Conservation (phyloP, 1,284 basidiomycete genomes). For the Prillingera fragicola region DNA sequence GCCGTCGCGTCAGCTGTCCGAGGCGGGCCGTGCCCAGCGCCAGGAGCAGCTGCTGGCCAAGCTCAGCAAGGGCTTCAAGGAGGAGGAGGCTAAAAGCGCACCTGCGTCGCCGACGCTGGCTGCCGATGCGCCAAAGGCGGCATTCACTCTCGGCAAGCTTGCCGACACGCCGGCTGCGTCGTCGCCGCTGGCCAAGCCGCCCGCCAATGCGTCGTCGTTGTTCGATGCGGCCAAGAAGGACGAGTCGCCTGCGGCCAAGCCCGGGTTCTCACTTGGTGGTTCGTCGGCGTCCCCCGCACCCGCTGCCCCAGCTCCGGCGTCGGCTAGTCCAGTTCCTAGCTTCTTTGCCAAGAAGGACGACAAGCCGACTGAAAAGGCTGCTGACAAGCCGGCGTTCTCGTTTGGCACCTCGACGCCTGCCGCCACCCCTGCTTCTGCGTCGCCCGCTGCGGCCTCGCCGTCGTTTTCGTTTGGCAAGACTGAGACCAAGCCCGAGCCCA, state of each 20-base stretch:
- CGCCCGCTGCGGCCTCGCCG: conserved; percentile 4
- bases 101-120: background rate
- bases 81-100: background rate
- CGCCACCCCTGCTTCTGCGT: background rate
- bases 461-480: conserved; percentile 3
- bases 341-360: background rate
- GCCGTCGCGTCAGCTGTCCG: conserved; percentile 7
- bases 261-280: conserved; percentile 3
- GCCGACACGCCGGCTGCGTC: background rate
- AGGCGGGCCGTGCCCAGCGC: conserved; percentile 11
- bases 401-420: conserved; percentile 6
- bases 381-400: conserved; percentile 1
- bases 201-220: background rate
- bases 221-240: background rate
- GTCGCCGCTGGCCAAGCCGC: conserved; percentile 1
- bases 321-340: background rate
- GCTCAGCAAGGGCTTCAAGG: conserved; percentile 4
- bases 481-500: background rate
- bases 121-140: background rate
- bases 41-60: conserved; percentile 18
- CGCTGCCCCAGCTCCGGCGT: background rate
- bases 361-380: conserved; percentile 1
- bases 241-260: background rate
- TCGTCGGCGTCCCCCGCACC: background rate
- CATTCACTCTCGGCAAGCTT: conserved; percentile 1